Conservation (phyloP, 2,329 filamentous ascomycete species). For the Aspergillus luchuensis region DNA sequence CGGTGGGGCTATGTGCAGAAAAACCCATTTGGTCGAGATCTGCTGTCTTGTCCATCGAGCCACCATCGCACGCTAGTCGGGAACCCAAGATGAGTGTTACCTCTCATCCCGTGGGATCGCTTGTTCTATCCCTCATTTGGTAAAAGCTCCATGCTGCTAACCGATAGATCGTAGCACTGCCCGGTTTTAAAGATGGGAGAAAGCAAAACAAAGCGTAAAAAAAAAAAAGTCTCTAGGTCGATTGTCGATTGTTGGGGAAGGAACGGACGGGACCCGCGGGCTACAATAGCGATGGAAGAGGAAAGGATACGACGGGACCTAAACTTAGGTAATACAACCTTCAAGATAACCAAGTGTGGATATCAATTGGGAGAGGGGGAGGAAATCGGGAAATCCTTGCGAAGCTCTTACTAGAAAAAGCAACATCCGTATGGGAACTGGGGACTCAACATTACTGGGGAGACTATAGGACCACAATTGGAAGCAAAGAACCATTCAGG, state of each 20-base stretch:
- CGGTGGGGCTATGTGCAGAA: constrained; percentile 3
- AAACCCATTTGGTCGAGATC: constrained; percentile 1
- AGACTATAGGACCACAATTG: too few species aligned
- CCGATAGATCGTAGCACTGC: background rate
- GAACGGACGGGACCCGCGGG: background rate
- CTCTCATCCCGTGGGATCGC: constrained; percentile 6
- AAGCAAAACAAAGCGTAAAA: background rate
- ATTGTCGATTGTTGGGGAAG: background rate
- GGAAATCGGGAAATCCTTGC: too few species aligned
- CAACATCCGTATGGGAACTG: background rate
- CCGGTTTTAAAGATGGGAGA: background rate
- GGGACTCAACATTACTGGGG: too few species aligned
- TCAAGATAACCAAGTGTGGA: too few species aligned
- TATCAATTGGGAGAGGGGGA: too few species aligned
- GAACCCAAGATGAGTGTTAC: background rate
- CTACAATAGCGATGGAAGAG: background rate
- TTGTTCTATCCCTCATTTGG: constrained; percentile 3
- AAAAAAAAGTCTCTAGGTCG: background rate
- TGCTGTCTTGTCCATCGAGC: background rate
- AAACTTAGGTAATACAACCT: too few species aligned
- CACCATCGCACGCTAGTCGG: constrained; percentile 1
- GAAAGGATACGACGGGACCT: background rate
- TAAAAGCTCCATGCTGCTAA: background rate
- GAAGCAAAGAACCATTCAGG: background rate
- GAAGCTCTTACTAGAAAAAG: background rate